Percentiles rank a stretch among this genome's conserved stretches.
Evolutionary conservation across 2,329 filamentous ascomycete species (phyloP).

Genomic region (Exophiala oligosperma): DNA sequence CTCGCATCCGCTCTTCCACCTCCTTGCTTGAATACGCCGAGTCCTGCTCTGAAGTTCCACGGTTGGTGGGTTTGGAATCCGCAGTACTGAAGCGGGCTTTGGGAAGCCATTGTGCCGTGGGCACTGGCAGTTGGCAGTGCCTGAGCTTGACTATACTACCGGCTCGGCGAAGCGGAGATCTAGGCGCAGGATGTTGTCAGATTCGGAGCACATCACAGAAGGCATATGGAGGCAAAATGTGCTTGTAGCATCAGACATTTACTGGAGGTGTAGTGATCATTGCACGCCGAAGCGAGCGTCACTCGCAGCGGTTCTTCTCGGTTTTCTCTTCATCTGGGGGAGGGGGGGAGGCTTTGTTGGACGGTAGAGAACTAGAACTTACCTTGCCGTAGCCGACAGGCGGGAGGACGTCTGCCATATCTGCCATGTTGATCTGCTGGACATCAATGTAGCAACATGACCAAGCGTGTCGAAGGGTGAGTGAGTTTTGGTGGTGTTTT

Average conservation of each 20-base stretch:
- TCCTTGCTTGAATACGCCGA: constrained; percentile 27
- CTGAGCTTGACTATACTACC: constrained; percentile 1
- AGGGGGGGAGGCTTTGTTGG: background rate
- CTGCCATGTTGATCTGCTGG: constrained; percentile 39
- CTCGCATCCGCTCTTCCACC: constrained; percentile 39
- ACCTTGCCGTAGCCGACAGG: constrained; percentile 32
- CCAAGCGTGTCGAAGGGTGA: background rate
- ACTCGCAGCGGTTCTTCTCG: constrained; percentile 69
- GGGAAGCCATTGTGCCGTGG: background rate
- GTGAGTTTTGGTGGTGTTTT: background rate
- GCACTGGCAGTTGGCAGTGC: background rate
- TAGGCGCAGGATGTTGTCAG: background rate
- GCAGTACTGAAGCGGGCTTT: constrained; percentile 8
- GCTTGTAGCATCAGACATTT: constrained; percentile 11
- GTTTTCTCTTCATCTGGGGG: constrained; percentile 44
- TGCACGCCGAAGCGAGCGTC: constrained; percentile 51
- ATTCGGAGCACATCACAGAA: background rate
- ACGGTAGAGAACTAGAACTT: constrained; percentile 26
- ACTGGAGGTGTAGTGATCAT: constrained; percentile 42
- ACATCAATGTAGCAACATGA: constrained; percentile 38
- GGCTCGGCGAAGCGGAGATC: background rate
- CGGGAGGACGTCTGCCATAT: constrained; percentile 32
- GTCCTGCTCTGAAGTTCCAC: background rate
- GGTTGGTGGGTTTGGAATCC: background rate
- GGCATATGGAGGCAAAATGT: background rate